Base-by-base conservation (phyloP, 169 alveolate species). In the Cryptosporidium xiaoi region DNA sequence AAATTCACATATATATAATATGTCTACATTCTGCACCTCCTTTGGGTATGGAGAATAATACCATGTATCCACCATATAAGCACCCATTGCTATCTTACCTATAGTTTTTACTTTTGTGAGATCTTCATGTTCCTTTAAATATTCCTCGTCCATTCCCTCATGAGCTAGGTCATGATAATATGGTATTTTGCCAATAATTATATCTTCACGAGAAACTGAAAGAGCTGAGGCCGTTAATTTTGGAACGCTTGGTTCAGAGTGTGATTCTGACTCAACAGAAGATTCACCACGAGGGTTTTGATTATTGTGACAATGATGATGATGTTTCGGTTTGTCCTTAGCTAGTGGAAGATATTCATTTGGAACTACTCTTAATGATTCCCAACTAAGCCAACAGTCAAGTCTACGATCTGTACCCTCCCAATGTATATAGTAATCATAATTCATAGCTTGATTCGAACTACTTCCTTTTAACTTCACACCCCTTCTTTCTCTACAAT, bases 1-100 rank as follows among this genome's bases (percentile, higher is more conserved):
- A 90, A 95, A 97, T 84, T 97, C 99, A 84, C 99, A 98, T 13
- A 97, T 94, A 83, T 93, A 96, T 40, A 98, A 93, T 2, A 94
- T 92, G 51, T 96, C 98, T 34, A 95, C 92, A 82, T 97, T 94
- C 71, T 97, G 99, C 66, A 93, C 97, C 50, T 95, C 98, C 64
- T 94, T 95, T 13, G 99, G 99, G 65, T 96, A 97, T 34, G 99
- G 99, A 33, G 99, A 96, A 90, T 96, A 98, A 90, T 97, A 98
- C 99, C 99, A 98, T 15, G 99, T 93, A 84, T 97, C 99, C 20
- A 97, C 97, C 66, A 95, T 71, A 92, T 92, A 93, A 51, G 94
- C 92, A 6, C 99, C 99, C 58, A 97, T 93, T 66, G 94, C 95
- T n/a, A 98, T 95, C 77, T 92, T 93, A 64, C 95, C 95, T 16